Evolutionary conservation across 495 filamentous ascomycete species (phyloP).

Genomic region (Podospora sp.): DNA sequence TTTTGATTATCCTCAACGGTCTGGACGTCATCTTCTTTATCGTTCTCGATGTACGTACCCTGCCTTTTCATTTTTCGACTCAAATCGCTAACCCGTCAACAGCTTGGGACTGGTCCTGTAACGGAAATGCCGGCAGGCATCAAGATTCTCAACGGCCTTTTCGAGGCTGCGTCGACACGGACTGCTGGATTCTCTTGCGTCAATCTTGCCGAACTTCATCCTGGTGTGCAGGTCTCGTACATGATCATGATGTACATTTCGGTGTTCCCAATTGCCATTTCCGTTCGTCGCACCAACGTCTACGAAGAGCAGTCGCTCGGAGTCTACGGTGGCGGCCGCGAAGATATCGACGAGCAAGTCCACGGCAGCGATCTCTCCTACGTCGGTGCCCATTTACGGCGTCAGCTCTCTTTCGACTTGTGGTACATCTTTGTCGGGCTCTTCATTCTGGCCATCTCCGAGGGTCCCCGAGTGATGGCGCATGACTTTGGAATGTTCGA

Average conservation of each 20-base stretch:
- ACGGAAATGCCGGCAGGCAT: conserved; percentile 63
- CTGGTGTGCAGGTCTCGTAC: conserved; percentile 91
- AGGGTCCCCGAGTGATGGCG: conserved; percentile 60
- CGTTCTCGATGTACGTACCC: conserved; percentile 72
- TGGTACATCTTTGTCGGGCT: conserved; percentile 91
- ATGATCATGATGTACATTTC: conserved; percentile 99
- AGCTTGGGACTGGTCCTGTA: conserved; percentile 71
- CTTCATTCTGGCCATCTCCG: conserved; percentile 84
- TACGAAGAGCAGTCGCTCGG: conserved; percentile 95
- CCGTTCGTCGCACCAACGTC: conserved; percentile 88
- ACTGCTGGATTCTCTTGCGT: conserved; percentile 87
- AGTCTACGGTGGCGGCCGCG: conserved; percentile 58
- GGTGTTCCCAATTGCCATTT: conserved; percentile 93
- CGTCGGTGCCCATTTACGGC: conserved; percentile 82
- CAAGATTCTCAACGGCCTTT: conserved; percentile 79
- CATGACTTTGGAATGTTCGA: conserved; percentile 79
- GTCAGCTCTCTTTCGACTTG: conserved; percentile 89
- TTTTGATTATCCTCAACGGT: conserved; percentile 79
- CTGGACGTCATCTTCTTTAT: conserved; percentile 88
- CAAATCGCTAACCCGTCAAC: not conserved
- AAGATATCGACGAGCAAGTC: conserved; percentile 49
- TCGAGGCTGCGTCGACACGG: conserved; percentile 83
- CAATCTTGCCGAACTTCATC: conserved; percentile 75
- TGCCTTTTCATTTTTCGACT: not conserved
- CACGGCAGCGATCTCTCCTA: conserved; percentile 68